These are phyloP conservation scores for Symmetrospora coprosmae DNA, from an alignment of 768 basidiomycete species.

Conservation along the genomic window DNA sequence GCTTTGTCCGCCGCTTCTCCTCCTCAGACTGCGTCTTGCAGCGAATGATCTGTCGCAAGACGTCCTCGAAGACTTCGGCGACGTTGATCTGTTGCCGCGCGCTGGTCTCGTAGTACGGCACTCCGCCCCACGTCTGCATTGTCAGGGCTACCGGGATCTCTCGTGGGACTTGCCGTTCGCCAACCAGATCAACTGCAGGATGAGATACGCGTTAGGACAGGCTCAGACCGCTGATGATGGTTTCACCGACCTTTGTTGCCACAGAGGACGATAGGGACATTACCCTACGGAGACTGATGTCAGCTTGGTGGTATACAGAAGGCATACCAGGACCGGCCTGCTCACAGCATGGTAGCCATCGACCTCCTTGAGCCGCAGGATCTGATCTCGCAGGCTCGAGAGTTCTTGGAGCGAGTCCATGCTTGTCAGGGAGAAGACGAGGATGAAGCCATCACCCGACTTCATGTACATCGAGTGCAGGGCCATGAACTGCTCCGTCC, in stretches of 20 bases:
- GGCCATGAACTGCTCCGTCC: slow-evolving; percentile 38
- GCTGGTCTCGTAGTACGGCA: slow-evolving; percentile 32
- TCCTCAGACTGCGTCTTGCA: background rate
- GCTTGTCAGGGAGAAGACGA: slow-evolving; percentile 32
- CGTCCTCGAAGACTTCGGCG: slow-evolving; percentile 29
- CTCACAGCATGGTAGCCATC: slow-evolving; percentile 5
- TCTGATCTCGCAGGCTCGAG: slow-evolving; percentile 28
- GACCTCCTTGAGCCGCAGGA: slow-evolving; percentile 31
- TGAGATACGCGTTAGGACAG: background rate
- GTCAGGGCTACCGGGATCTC: slow-evolving; percentile 28
- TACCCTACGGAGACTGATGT: no score
- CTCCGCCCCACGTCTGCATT: slow-evolving; percentile 27
- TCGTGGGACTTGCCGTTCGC: slow-evolving; percentile 30
- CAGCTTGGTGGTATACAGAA: background rate
- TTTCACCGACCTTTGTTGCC: slow-evolving; percentile 32
- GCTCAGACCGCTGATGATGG: background rate
- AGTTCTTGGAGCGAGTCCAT: slow-evolving; percentile 29
- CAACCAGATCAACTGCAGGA: slow-evolving; percentile 25
- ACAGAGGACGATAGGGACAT: slow-evolving; percentile 30
- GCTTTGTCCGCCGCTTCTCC: background rate
- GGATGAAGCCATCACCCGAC: slow-evolving; percentile 32
- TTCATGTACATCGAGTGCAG: slow-evolving; percentile 33
- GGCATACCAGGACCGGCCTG: background rate
- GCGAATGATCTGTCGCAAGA: slow-evolving; percentile 29
- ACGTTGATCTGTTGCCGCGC: slow-evolving; percentile 33